Evolutionary conservation across 345 rosid genomes (phyloP).

Genomic region (Linum tenue): DNA sequence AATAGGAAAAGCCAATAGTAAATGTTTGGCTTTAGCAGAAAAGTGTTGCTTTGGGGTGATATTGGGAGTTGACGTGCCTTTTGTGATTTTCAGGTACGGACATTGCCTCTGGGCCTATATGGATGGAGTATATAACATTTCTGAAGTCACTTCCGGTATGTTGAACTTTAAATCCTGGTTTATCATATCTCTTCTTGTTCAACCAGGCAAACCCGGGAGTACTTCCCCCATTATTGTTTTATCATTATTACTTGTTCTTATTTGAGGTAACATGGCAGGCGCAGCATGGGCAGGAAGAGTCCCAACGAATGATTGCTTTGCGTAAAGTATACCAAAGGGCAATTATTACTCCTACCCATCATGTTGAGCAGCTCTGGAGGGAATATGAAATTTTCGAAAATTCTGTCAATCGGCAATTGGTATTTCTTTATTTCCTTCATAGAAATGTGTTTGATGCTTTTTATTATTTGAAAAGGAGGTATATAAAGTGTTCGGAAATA

Average conservation of each 20-base stretch:
- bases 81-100: slow-evolving; percentile 61
- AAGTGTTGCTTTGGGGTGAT: slow-evolving; percentile 4
- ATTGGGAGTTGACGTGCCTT: slow-evolving; percentile 12
- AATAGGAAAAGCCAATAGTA: no score
- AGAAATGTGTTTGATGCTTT: not conserved
- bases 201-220: slow-evolving; percentile 2
- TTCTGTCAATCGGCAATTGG: slow-evolving; percentile 89
- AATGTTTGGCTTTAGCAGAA: no score
- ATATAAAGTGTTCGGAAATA: not conserved
- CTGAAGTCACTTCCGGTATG: slow-evolving; percentile 75
- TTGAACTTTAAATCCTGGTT: slow-evolving; percentile 20
- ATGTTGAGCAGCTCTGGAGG: slow-evolving; percentile 91
- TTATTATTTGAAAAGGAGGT: not conserved
- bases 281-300: slow-evolving; percentile 60
- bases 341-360: slow-evolving; percentile 78
- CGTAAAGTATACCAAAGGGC: slow-evolving; percentile 85
- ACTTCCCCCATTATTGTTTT: not conserved
- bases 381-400: slow-evolving; percentile 92
- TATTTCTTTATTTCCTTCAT: slow-evolving; percentile 22
- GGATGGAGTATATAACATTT: slow-evolving; percentile 84
- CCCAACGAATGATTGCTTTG: slow-evolving; percentile 65
- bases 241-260: slow-evolving; percentile 11
- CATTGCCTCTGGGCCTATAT: slow-evolving; percentile 82
- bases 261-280: slow-evolving; percentile 42
- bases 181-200: slow-evolving; percentile 4